Evolutionary conservation across 768 basidiomycete genomes (phyloP), one percentile per base, ranked within the genome.

Genomic region (Rhizopogon rudus): DNA sequence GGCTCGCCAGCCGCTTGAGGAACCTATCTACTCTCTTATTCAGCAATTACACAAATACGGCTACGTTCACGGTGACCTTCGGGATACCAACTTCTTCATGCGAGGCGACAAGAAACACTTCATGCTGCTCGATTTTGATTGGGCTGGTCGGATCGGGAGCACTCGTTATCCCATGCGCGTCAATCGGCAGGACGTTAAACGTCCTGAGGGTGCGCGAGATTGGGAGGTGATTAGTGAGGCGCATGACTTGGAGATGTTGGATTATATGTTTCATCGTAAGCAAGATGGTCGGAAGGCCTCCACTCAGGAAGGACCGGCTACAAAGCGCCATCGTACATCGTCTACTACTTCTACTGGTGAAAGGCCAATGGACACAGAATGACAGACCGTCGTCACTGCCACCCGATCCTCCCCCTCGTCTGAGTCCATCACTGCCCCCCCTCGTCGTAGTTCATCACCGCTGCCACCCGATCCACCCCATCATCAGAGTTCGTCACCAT

Each of bases 81-180:
- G 13, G 8, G 33, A 29, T n/a, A 35, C 35, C 49, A 51, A 51
- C 35, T 35, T 51, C 6, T 51, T 51, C 31, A 28, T 35, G 14
- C 28, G 35, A 51, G 28, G n/a, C 17, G 16, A 10, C 20, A 17
- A 12, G 1, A 6, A 29, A 20, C 25, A 25, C 25, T 29, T 48
- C 28, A 29, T 48, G 45, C 45, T 48, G 8, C 45, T 29, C 10
- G 28, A 48, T n/a, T 48, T 48, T 48, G 78, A 43, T 13, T 43
- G 42, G 42, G 42, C 42, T 43, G 8, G 42, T 5, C 42, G 4
- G 12, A 43, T 43, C 22, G 7, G 8, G n/a, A n/a, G 12, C 7
- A n/a, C 42, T 2, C 12, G 7, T 43, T 43, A 43, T 43, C 22
- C 42, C 8, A 3, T 43, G 4, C 42, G 12, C 4, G 42, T 43